Evolutionary conservation across 495 filamentous ascomycete genomes (phyloP), one percentile per base, ranked within the genome.

Genomic region (Collariella sp.): DNA sequence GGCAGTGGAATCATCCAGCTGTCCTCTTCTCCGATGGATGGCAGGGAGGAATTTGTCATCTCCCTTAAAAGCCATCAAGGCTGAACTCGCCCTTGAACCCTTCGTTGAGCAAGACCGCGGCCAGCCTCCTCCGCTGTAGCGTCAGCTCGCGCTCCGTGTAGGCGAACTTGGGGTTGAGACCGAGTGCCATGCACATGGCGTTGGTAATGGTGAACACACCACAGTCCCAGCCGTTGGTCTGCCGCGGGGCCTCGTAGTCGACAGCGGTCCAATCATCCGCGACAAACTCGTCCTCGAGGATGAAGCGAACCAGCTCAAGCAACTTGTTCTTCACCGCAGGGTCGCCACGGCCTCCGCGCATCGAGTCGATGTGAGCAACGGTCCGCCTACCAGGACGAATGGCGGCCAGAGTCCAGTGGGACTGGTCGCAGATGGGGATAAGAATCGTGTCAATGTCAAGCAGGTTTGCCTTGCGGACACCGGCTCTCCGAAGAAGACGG

Each of bases 141-240:
- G 70, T 64, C 56, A 86, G 81, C 48, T 89, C 76, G 0, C 26
- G n/a, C 20, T 81, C 67, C 0, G 68, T 65, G 58, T 86, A 87
- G 0, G 73, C 69, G 9, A 50, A 33, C 49, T 71, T 76, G 0
- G 85, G 85, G 50, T 83, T 78, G 11, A 88, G 62, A 0, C 82
- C 83, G 7, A 86, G 61, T 0, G 82, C 75, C 20, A 89, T 62
- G 60, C 83, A 86, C 51, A 87, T 83, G 33, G 83, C 83, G 33
- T 86, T 90, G 0, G 84, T 85, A 18, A 86, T 77, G 5, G 83
- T 76, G 60, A 91, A 94, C 3, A 89, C 84, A 6, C 89, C 89
- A 55, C 89, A 95, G 62, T 95, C 89, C 54, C 71, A 81, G 1
- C 77, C 77, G 59, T 94, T 94, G 44, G 70, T 70, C 58, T 95